Conservation (phyloP, 352 stramenopile genomes). For the Pythium sukuiense region DNA sequence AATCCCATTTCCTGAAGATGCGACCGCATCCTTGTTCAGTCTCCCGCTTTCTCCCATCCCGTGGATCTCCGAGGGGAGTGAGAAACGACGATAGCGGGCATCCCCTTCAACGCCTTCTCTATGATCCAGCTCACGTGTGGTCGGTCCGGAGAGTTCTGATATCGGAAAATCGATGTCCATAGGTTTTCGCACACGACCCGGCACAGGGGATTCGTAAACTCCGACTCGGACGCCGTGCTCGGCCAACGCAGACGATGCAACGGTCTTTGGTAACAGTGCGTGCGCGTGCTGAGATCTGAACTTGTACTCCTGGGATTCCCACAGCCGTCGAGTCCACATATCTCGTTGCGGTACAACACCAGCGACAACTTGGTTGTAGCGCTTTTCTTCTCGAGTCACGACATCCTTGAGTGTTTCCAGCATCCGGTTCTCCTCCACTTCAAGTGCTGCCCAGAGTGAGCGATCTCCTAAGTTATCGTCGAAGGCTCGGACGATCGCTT, state of each 20-base stretch:
- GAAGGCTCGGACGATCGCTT: conserved; percentile 2
- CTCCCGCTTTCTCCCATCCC: conserved; percentile 2
- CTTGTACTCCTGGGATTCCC: conserved; percentile 62
- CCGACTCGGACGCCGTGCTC: conserved; percentile 39
- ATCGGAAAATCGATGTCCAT: conserved; percentile 40
- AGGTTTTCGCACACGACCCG: conserved; percentile 54
- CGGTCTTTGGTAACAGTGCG: conserved; percentile 25
- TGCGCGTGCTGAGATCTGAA: conserved; percentile 73
- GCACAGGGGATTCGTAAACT: conserved; percentile 64
- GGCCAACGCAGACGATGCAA: conserved; percentile 2
- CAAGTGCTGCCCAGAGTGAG: conserved; percentile 67
- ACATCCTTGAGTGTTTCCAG: conserved; percentile 58
- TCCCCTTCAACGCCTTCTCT: conserved; percentile 1
- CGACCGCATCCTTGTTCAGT: neutral
- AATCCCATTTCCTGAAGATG: conserved; percentile 24
- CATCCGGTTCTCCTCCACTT: conserved; percentile 85
- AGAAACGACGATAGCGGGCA: conserved; percentile 19
- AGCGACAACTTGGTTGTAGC: conserved; percentile 2
- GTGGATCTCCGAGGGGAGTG: conserved; percentile 21
- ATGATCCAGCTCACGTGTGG: neutral
- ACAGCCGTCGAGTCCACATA: conserved; percentile 59
- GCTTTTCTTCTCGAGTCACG: conserved; percentile 13
- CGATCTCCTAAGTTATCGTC: conserved; percentile 48
- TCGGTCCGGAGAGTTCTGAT: conserved; percentile 1
- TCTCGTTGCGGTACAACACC: conserved; percentile 18